Evolutionary conservation across 108 stramenopile species (phyloP).

Genomic region (Fistulifera pelliculosa): DNA sequence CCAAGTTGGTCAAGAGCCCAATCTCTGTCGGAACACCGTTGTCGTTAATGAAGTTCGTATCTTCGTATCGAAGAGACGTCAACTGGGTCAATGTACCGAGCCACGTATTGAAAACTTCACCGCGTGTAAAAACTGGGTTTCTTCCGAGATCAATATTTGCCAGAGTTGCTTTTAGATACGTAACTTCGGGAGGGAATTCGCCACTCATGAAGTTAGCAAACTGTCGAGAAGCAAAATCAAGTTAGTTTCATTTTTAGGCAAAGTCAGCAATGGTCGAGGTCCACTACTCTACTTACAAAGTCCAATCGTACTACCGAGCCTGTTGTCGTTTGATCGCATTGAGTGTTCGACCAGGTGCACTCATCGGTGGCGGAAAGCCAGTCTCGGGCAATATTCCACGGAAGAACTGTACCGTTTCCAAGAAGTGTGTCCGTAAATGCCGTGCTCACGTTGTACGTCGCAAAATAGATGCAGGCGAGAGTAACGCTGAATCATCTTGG

Average conservation of each 20-base stretch:
- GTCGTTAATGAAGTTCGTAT: constrained; percentile 4
- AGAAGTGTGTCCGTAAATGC: constrained; percentile 9
- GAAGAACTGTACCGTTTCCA: constrained; percentile 9
- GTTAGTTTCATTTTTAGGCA: no score
- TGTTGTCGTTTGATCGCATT: background rate
- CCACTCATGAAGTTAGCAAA: constrained; percentile 26
- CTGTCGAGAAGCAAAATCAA: no score
- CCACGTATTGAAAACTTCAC: background rate
- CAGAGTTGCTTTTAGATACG: constrained; percentile 5
- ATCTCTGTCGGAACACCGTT: constrained; percentile 17
- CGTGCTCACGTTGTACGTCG: constrained; percentile 11
- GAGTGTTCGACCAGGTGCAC: constrained; percentile 1
- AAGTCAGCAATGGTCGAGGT: no score
- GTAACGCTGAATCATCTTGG: constrained; percentile 16
- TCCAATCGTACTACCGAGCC: no score
- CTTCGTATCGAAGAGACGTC: background rate
- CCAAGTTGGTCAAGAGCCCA: constrained; percentile 23
- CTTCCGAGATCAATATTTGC: constrained; percentile 10
- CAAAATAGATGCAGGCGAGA: constrained; percentile 14
- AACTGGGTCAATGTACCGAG: constrained; percentile 4
- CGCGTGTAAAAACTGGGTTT: constrained; percentile 8
- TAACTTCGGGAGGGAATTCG: constrained; percentile 22
- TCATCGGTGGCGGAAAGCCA: constrained; percentile 7
- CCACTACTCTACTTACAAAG: no score
- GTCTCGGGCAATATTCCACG: background rate